phyloP scores from a whole-genome alignment of 1,284 basidiomycete species.

The Trichosporon asahii region DNA sequence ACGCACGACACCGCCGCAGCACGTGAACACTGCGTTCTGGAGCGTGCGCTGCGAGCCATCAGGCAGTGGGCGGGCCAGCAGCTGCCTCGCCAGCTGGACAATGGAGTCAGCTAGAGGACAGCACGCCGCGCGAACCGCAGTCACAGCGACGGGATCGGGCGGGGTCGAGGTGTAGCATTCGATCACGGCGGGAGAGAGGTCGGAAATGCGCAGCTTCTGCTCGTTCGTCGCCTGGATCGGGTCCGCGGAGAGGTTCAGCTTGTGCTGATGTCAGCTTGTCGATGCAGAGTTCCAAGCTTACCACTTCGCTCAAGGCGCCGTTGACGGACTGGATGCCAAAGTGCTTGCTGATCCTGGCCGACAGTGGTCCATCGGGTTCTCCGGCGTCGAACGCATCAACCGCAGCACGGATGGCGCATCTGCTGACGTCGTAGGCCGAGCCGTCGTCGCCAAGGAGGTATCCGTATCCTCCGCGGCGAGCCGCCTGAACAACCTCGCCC shows the following conservation, averaged over 20 bases:
- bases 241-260: slow-evolving; percentile 29
- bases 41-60: slow-evolving; percentile 10
- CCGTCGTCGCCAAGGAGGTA: slow-evolving; percentile 46
- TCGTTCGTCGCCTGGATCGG: slow-evolving; percentile 33
- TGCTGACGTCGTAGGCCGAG: slow-evolving; percentile 36
- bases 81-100: slow-evolving; percentile 28
- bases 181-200: slow-evolving; percentile 28
- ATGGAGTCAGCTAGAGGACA: slow-evolving; percentile 25
- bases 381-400: slow-evolving; percentile 36
- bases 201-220: slow-evolving; percentile 35
- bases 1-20: slow-evolving; percentile 36
- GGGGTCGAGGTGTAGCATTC: slow-evolving; percentile 19
- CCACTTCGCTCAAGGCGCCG: slow-evolving; percentile 35
- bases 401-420: slow-evolving; percentile 31
- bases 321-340: slow-evolving; percentile 31
- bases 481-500: slow-evolving; percentile 28
- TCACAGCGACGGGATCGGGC: slow-evolving; percentile 30
- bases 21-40: slow-evolving; percentile 25
- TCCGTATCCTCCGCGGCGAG: slow-evolving; percentile 37
- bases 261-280: slow-evolving; percentile 27
- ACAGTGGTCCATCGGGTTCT: slow-evolving; percentile 27
- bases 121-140: slow-evolving; percentile 25
- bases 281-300: slow-evolving; percentile 13
- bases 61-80: slow-evolving; percentile 10
- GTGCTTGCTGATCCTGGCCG: slow-evolving; percentile 27